Percentiles rank a stretch among this genome's conserved stretches.
These are phyloP conservation scores for Pontederia paniculata DNA, from an alignment of 176 grass and related monocot genomes.

Conservation along the genomic window DNA sequence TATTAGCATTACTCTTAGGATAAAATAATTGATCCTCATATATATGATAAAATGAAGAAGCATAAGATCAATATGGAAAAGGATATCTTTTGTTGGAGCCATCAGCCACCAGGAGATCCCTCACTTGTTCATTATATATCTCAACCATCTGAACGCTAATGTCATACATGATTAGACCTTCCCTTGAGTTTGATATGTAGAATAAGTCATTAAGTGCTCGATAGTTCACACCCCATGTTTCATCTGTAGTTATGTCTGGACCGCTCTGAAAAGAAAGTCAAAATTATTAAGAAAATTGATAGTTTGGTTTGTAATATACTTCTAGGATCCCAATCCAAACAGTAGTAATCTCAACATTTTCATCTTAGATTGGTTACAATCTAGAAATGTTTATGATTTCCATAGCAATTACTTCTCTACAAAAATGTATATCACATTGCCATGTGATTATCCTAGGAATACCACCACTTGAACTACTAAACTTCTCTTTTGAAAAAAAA, in stretches of 20 bases:
- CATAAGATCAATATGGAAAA: slow-evolving; percentile 7
- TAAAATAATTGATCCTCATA: no score
- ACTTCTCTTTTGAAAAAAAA: no score
- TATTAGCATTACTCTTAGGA: background rate
- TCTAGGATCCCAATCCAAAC: no score
- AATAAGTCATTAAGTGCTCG: slow-evolving; percentile 69
- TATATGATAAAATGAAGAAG: background rate
- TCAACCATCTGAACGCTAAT: slow-evolving; percentile 82
- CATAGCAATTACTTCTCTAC: no score
- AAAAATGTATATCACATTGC: no score
- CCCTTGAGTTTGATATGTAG: slow-evolving; percentile 53
- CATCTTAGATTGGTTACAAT: no score
- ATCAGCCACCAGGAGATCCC: slow-evolving; percentile 59
- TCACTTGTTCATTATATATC: slow-evolving; percentile 95
- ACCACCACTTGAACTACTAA: no score
- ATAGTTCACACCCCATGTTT: slow-evolving; percentile 72
- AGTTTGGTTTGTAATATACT: no score
- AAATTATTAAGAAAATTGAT: background rate
- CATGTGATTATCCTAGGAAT: no score
- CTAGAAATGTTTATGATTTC: no score
- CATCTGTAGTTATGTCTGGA: slow-evolving; percentile 43
- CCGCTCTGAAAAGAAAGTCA: slow-evolving; percentile 41
- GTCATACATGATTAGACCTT: slow-evolving; percentile 39
- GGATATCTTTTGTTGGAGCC: slow-evolving; percentile 77
- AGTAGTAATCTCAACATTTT: no score